Conservation (phyloP, 495 filamentous ascomycete species). For the Trichoderma orchidacearum region DNA sequence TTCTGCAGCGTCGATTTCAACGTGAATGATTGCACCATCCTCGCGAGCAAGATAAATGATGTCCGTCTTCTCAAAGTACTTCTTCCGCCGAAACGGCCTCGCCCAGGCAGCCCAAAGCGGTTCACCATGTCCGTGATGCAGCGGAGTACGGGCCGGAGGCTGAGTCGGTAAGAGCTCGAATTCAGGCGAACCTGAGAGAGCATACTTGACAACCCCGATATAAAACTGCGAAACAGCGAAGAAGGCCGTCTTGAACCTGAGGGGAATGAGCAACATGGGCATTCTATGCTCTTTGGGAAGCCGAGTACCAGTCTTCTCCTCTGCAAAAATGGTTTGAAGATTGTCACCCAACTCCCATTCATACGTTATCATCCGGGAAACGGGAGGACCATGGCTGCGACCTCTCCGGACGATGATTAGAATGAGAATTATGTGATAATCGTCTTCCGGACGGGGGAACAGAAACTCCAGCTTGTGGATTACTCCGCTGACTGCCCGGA, state of each 20-base stretch:
- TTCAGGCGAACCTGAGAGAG: slow-evolving; percentile 32
- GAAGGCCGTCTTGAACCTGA: slow-evolving; percentile 51
- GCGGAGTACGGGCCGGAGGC: slow-evolving; percentile 14
- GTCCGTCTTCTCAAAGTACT: slow-evolving; percentile 47
- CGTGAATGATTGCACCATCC: slow-evolving; percentile 57
- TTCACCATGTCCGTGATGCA: slow-evolving; percentile 21
- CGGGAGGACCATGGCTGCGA: slow-evolving; percentile 6
- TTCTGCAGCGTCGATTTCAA: slow-evolving; percentile 46
- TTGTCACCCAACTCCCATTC: slow-evolving; percentile 51
- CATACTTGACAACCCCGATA: slow-evolving; percentile 47
- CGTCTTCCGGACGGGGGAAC: slow-evolving; percentile 49
- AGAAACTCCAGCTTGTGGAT: slow-evolving; percentile 85
- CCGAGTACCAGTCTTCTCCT: slow-evolving; percentile 29
- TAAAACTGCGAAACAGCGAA: slow-evolving; percentile 43
- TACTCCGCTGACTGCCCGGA: slow-evolving; percentile 50
- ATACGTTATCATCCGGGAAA: slow-evolving; percentile 51
- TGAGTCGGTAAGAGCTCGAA: slow-evolving; percentile 23
- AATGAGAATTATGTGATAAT: slow-evolving; percentile 59
- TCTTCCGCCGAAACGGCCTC: slow-evolving; percentile 46
- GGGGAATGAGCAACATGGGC: slow-evolving; percentile 54
- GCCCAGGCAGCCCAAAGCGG: slow-evolving; percentile 56
- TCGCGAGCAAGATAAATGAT: slow-evolving; percentile 69
- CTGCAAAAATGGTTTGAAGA: slow-evolving; percentile 18
- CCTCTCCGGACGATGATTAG: slow-evolving; percentile 50
- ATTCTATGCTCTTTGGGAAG: slow-evolving; percentile 47